phyloP scores from a whole-genome alignment of 345 rosid species.

The Gossypium arboreum region DNA sequence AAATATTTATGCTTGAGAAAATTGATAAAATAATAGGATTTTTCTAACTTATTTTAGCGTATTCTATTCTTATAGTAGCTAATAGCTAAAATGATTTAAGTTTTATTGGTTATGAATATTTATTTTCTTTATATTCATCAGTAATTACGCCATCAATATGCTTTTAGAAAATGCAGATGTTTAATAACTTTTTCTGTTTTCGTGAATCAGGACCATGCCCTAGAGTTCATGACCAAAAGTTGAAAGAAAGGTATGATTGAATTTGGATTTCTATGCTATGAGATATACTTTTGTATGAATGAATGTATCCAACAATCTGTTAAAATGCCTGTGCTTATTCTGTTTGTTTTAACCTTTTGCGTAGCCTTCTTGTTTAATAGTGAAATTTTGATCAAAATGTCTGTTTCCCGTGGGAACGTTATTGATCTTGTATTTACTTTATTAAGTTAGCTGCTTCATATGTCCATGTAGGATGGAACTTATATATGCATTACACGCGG shows the following conservation, averaged over 20 bases:
- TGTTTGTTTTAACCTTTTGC: neutral
- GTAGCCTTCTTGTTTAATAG: neutral
- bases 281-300: neutral
- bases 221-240: slow-evolving; percentile 83
- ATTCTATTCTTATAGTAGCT: neutral
- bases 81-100: neutral
- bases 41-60: no score
- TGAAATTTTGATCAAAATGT: neutral
- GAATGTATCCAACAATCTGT: neutral
- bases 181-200: slow-evolving; percentile 2
- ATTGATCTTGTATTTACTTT: neutral
- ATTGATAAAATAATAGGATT: neutral
- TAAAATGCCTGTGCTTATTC: neutral
- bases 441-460: slow-evolving; percentile 20
- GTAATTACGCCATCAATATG: neutral
- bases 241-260: slow-evolving; percentile 85
- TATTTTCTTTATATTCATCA: neutral
- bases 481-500: slow-evolving; percentile 15
- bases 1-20: neutral
- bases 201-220: slow-evolving; percentile 70
- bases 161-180: neutral
- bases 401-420: neutral
- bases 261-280: neutral
- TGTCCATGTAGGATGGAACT: slow-evolving; percentile 22
- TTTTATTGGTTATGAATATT: neutral